Evolutionary conservation across 2,329 filamentous ascomycete genomes (phyloP).

Genomic region (Didymella pinodella): DNA sequence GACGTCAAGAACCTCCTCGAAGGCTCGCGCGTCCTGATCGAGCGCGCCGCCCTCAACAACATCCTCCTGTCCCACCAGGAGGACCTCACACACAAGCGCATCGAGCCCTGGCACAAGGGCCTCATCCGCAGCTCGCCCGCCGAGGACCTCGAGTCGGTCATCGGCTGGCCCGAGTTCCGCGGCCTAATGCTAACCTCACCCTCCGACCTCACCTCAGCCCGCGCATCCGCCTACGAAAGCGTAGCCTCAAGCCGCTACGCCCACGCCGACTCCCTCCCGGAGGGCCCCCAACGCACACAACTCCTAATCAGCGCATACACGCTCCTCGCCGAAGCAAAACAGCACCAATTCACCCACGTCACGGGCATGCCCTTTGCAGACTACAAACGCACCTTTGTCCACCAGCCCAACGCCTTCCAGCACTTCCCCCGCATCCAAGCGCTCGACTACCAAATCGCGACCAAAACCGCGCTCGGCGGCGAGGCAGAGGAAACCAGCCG

Average conservation of each 20-base stretch:
- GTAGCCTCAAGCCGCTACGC: slow-evolving; percentile 35
- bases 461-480: slow-evolving; percentile 27
- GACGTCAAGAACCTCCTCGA: slow-evolving; percentile 96
- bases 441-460: slow-evolving; percentile 30
- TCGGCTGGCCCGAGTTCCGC: slow-evolving; percentile 42
- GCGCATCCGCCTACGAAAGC: slow-evolving; percentile 38
- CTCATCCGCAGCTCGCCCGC: slow-evolving; percentile 30
- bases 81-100: slow-evolving; percentile 37
- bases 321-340: slow-evolving; percentile 42
- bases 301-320: slow-evolving; percentile 39
- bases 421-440: slow-evolving; percentile 30
- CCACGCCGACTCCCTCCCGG: slow-evolving; percentile 32
- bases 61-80: slow-evolving; percentile 63
- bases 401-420: not conserved
- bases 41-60: slow-evolving; percentile 78
- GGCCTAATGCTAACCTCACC: slow-evolving; percentile 29
- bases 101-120: slow-evolving; percentile 35
- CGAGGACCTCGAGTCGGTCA: slow-evolving; percentile 33
- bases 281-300: slow-evolving; percentile 28
- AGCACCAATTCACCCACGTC: slow-evolving; percentile 32
- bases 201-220: slow-evolving; percentile 32
- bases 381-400: slow-evolving; percentile 19
- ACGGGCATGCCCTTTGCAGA: slow-evolving; percentile 32
- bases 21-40: slow-evolving; percentile 83
- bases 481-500: slow-evolving; percentile 24